These are phyloP conservation scores for Fusarium sulawesiense DNA, from an alignment of 2,329 filamentous ascomycete genomes.

Conservation along the genomic window DNA sequence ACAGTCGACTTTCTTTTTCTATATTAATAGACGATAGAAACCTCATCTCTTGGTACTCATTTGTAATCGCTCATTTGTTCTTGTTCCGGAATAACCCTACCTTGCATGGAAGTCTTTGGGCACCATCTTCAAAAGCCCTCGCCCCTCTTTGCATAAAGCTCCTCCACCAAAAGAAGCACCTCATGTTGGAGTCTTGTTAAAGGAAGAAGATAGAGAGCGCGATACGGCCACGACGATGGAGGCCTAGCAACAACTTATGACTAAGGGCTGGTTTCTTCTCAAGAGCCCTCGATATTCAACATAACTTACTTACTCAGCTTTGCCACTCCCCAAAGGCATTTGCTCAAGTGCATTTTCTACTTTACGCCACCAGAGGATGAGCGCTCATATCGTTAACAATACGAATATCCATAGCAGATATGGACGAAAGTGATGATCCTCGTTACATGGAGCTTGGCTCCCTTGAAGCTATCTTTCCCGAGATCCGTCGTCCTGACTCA, in stretches of 20 bases:
- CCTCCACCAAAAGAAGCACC: constrained; percentile 22
- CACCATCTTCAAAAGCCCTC: constrained; percentile 27
- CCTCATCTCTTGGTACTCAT: neutral
- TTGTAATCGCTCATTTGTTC: neutral
- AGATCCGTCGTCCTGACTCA: constrained; percentile 62
- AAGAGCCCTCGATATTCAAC: constrained; percentile 5
- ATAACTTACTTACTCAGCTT: constrained; percentile 19
- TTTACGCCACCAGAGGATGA: constrained; percentile 38
- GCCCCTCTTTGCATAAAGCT: constrained; percentile 32
- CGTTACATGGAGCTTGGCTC: constrained; percentile 70
- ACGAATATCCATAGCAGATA: constrained; percentile 24
- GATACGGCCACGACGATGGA: constrained; percentile 24
- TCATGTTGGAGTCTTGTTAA: constrained; percentile 36
- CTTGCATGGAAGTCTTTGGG: constrained; percentile 1
- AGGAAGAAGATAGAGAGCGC: neutral
- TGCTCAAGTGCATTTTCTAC: constrained; percentile 10
- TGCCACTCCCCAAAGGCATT: constrained; percentile 20
- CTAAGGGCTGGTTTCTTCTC: constrained; percentile 8
- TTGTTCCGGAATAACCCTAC: constrained; percentile 14
- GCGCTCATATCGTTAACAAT: constrained; percentile 19
- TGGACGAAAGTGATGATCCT: constrained; percentile 62
- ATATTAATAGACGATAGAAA: neutral
- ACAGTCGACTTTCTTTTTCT: neutral
- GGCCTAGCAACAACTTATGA: constrained; percentile 13
- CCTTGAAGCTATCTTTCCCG: constrained; percentile 74